Evolutionary conservation across 2,329 filamentous ascomycete genomes (phyloP).

Genomic region (Pyrenochaeta sp.): DNA sequence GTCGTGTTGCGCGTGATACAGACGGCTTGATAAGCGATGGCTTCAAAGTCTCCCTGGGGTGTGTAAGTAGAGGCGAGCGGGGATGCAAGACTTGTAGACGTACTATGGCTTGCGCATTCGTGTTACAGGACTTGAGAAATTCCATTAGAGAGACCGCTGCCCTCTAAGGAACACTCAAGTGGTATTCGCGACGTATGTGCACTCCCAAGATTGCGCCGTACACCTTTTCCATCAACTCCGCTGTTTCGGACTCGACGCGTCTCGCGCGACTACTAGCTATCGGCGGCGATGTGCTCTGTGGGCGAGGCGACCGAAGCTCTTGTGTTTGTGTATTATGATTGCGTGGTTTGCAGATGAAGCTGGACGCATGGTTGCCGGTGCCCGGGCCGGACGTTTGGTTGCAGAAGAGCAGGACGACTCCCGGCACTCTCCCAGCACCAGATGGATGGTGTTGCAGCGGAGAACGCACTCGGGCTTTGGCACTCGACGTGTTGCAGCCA

Average conservation of each 20-base stretch:
- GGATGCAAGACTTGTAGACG: neutral
- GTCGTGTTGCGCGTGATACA: constrained; percentile 36
- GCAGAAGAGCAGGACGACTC: constrained; percentile 3
- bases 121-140: constrained; percentile 49
- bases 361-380: constrained; percentile 36
- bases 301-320: constrained; percentile 19
- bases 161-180: constrained; percentile 49
- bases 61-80: constrained; percentile 18
- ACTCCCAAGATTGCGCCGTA: constrained; percentile 44
- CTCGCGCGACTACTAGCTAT: constrained; percentile 22
- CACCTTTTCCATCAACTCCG: constrained; percentile 49
- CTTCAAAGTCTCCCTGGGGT: constrained; percentile 47
- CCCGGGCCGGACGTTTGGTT: constrained; percentile 24
- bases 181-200: constrained; percentile 47
- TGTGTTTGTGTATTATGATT: constrained; percentile 33
- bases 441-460: neutral
- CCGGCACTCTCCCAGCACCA: neutral
- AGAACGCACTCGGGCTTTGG: neutral
- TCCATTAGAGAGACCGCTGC: constrained; percentile 47
- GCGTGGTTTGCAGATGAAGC: constrained; percentile 24
- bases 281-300: constrained; percentile 3
- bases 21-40: constrained; percentile 48
- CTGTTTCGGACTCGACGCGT: constrained; percentile 21
- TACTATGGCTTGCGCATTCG: constrained; percentile 52
- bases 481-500: neutral